Evolutionary conservation across 129 eudicot genomes (phyloP).

Genomic region (Pseudognaphalium luteoalbum): DNA sequence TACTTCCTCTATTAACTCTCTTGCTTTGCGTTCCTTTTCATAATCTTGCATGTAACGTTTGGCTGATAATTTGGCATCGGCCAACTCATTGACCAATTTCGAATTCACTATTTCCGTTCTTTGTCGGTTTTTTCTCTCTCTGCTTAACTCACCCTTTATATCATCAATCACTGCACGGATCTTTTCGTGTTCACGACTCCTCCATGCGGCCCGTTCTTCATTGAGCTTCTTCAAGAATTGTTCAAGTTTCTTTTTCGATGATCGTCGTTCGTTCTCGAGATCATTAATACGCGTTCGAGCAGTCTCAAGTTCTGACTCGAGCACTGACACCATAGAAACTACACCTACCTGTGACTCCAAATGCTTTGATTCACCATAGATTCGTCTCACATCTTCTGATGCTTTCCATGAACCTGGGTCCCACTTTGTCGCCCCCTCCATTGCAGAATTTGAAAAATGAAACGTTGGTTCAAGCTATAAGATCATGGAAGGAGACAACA

Average conservation of each 20-base stretch:
- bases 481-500: constrained; percentile 11
- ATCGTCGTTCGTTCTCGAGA: constrained; percentile 75
- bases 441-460: constrained; percentile 61
- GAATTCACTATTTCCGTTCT: constrained; percentile 78
- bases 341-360: constrained; percentile 44
- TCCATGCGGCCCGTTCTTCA: constrained; percentile 83
- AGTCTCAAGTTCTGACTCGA: constrained; percentile 73
- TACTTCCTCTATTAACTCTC: constrained; percentile 80
- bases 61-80: constrained; percentile 65
- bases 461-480: constrained; percentile 63
- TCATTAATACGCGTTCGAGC: constrained; percentile 67
- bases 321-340: constrained; percentile 51
- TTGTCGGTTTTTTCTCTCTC: constrained; percentile 78
- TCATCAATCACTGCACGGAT: constrained; percentile 82
- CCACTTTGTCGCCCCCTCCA: constrained; percentile 99
- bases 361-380: constrained; percentile 47
- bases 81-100: constrained; percentile 69
- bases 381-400: constrained; percentile 41
- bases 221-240: constrained; percentile 79
- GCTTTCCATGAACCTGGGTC: constrained; percentile 65
- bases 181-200: constrained; percentile 91
- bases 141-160: constrained; percentile 55
- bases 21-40: constrained; percentile 76
- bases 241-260: constrained; percentile 85
- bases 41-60: constrained; percentile 80